Conservation (phyloP, 1,284 basidiomycete species). For the Ustilago loliicola region DNA sequence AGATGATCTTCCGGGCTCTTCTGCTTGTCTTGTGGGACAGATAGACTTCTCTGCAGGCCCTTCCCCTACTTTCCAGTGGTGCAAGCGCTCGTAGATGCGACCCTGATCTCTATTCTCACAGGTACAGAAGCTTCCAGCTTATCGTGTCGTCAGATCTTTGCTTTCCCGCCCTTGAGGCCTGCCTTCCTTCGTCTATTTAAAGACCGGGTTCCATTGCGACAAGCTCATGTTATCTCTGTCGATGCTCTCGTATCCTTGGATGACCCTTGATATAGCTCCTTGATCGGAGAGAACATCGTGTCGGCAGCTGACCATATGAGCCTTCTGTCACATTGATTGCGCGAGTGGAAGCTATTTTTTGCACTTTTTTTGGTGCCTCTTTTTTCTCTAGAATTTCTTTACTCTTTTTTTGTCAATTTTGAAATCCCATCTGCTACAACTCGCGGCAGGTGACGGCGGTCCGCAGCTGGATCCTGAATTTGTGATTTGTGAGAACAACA, state of each 20-base stretch:
- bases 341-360: background rate
- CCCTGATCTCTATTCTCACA: background rate
- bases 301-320: too few relatives aligned
- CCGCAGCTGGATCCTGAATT: slow-evolving; percentile 18
- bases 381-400: background rate
- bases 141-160: background rate
- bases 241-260: too few relatives aligned
- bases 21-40: too few relatives aligned
- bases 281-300: too few relatives aligned
- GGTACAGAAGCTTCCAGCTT: slow-evolving; percentile 4
- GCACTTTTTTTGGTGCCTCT: background rate
- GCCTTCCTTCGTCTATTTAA: background rate
- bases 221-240: background rate
- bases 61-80: background rate
- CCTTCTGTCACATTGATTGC: too few relatives aligned
- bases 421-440: background rate
- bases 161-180: too few relatives aligned
- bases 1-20: too few relatives aligned
- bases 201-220: background rate
- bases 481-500: slow-evolving; percentile 4
- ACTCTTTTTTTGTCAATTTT: background rate
- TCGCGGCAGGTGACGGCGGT: background rate
- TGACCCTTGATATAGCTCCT: too few relatives aligned
- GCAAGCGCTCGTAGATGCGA: background rate
- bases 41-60: too few relatives aligned